These are phyloP conservation scores for Adiantum capillusveneris DNA, from an alignment of 75 land plant species.

Conservation along the genomic window DNA sequence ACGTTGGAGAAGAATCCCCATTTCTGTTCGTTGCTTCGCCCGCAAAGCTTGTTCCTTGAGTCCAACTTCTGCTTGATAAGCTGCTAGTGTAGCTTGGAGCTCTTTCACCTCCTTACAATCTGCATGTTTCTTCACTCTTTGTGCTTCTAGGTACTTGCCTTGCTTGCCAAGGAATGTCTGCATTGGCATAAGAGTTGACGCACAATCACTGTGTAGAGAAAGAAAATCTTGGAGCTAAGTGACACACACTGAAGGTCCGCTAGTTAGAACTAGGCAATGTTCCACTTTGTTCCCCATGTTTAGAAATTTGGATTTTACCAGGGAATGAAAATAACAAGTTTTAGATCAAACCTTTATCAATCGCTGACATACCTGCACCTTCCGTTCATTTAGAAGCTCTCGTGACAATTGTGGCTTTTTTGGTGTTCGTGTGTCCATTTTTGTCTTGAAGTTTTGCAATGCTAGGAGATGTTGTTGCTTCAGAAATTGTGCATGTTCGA, in stretches of 20 bases:
- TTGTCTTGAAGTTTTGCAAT: slow-evolving; percentile 3
- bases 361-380: slow-evolving; percentile 15
- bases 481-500: slow-evolving; percentile 9
- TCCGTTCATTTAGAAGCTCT: slow-evolving; percentile 13
- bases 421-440: slow-evolving; percentile 11
- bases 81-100: slow-evolving; percentile 25
- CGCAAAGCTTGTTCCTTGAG: slow-evolving; percentile 28
- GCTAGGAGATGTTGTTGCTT: slow-evolving; percentile 7
- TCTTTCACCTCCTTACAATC: slow-evolving; percentile 31
- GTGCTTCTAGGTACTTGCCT: slow-evolving; percentile 35
- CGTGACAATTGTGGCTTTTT: slow-evolving; percentile 9
- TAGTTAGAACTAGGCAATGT: no score
- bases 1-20: slow-evolving; percentile 31
- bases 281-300: no score
- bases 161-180: slow-evolving; percentile 32
- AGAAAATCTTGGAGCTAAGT: no score
- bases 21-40: slow-evolving; percentile 30
- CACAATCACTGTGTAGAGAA: no score
- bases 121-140: slow-evolving; percentile 25
- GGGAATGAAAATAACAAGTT: no score
- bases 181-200: not conserved
- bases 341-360: no score
- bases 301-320: no score
- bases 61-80: slow-evolving; percentile 28
- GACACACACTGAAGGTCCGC: no score